phyloP scores from a whole-genome alignment of 208 protist genomes.

The Leishmania braziliensis region DNA sequence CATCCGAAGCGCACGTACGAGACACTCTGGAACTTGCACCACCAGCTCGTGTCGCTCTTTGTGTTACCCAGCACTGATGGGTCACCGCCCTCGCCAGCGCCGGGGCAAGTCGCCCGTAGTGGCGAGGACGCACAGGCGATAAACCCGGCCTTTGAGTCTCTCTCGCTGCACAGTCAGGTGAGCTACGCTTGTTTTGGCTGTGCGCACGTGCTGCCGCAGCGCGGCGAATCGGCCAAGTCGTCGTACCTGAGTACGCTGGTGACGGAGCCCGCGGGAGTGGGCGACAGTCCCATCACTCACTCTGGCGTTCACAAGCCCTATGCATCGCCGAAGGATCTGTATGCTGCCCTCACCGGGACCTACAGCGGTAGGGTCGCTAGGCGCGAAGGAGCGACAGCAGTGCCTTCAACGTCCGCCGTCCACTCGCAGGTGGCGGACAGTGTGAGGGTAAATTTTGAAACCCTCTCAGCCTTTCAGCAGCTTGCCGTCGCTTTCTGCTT shows the following conservation, averaged over 20 bases:
- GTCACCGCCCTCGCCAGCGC: neutral
- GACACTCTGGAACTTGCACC: constrained; percentile 54
- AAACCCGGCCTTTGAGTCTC: constrained; percentile 17
- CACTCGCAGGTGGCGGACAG: neutral
- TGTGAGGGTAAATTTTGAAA: neutral
- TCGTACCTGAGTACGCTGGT: neutral
- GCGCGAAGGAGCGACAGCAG: too few relatives aligned
- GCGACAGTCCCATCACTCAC: neutral
- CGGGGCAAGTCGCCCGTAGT: too few relatives aligned
- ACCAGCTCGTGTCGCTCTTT: constrained; percentile 26
- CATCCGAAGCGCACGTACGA: constrained; percentile 59
- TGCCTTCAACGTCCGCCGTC: neutral
- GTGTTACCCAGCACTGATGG: neutral
- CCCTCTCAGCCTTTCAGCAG: constrained; percentile 17
- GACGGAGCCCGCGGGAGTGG: neutral
- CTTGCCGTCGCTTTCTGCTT: constrained; percentile 35
- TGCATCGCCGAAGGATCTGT: constrained; percentile 9
- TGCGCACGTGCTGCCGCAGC: constrained; percentile 25
- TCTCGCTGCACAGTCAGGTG: constrained; percentile 31
- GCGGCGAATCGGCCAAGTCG: neutral
- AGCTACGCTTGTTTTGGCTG: constrained; percentile 54
- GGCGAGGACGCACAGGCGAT: neutral
- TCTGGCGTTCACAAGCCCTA: neutral
- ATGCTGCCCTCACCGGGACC: neutral
- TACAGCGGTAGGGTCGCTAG: neutral